Conservation (phyloP, 2,329 filamentous ascomycete genomes). For the Alternaria sp. region DNA sequence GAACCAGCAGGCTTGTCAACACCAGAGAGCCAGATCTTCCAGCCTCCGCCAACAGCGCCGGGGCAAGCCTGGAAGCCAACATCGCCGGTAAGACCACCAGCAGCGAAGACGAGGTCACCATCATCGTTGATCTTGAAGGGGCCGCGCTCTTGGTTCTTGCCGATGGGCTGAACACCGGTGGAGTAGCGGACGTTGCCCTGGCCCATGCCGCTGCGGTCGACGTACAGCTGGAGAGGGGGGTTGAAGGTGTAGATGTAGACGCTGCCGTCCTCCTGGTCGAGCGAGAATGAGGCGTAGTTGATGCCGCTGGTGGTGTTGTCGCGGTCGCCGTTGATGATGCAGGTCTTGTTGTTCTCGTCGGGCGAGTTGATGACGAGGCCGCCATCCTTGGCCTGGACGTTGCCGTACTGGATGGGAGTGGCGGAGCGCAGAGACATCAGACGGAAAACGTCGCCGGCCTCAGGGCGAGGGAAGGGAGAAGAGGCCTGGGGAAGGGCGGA, state of each 20-base stretch:
- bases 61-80: constrained; percentile 64
- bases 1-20: constrained; percentile 31
- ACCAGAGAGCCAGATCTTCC: constrained; percentile 38
- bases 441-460: constrained; percentile 55
- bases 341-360: constrained; percentile 58
- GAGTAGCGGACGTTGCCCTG: constrained; percentile 63
- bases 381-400: constrained; percentile 57
- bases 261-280: constrained; percentile 51
- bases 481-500: constrained; percentile 37
- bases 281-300: constrained; percentile 61
- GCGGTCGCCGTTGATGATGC: constrained; percentile 42
- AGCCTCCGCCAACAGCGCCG: constrained; percentile 53
- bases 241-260: constrained; percentile 60
- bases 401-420: constrained; percentile 59
- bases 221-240: constrained; percentile 61
- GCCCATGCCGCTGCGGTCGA: constrained; percentile 69
- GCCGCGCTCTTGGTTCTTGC: constrained; percentile 57
- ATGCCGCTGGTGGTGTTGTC: constrained; percentile 13
- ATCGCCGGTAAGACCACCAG: constrained; percentile 38
- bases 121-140: constrained; percentile 58
- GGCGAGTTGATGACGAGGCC: constrained; percentile 56
- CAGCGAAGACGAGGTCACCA: constrained; percentile 58
- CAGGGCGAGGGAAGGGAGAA: constrained; percentile 30
- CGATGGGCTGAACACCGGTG: constrained; percentile 54
- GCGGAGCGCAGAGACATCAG: constrained; percentile 62